Evolutionary conservation across 352 stramenopile genomes (phyloP).

Genomic region (Globisporangium acanthophoron): DNA sequence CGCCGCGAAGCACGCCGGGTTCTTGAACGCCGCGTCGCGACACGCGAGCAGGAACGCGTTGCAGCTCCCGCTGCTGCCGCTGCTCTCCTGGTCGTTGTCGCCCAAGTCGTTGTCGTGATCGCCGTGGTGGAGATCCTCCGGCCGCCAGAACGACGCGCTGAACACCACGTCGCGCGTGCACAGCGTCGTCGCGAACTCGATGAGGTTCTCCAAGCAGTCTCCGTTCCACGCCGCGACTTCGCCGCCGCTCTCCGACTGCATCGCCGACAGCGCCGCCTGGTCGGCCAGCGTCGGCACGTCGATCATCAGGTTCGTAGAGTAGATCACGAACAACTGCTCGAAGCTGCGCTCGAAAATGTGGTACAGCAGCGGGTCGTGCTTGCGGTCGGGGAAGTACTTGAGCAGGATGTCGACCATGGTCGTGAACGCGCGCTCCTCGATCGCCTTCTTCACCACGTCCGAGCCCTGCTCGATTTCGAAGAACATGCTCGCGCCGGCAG

Average conservation of each 20-base stretch:
- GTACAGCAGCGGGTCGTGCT: conserved; percentile 66
- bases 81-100: conserved; percentile 24
- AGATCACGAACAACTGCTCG: conserved; percentile 62
- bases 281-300: conserved; percentile 71
- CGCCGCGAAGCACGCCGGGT: conserved; percentile 59
- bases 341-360: conserved; percentile 67
- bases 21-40: conserved; percentile 70
- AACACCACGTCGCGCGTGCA: conserved; percentile 54
- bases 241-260: conserved; percentile 57
- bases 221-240: conserved; percentile 57
- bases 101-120: conserved; percentile 28
- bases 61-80: conserved; percentile 34
- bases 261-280: conserved; percentile 52
- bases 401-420: conserved; percentile 64
- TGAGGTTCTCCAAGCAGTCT: conserved; percentile 75
- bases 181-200: conserved; percentile 62
- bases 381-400: conserved; percentile 70
- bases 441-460: conserved; percentile 62
- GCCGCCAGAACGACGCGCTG: conserved; percentile 59
- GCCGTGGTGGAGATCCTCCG: conserved; percentile 19
- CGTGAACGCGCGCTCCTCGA: conserved; percentile 63
- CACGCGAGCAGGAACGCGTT: conserved; percentile 62
- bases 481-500: conserved; percentile 35
- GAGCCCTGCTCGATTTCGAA: conserved; percentile 40
- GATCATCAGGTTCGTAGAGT: conserved; percentile 77